A percentile compares a stretch with the other conserved stretches of the same genome.
phyloP scores from a whole-genome alignment of 2,329 filamentous ascomycete species.

The Nectriaceae sp. region DNA sequence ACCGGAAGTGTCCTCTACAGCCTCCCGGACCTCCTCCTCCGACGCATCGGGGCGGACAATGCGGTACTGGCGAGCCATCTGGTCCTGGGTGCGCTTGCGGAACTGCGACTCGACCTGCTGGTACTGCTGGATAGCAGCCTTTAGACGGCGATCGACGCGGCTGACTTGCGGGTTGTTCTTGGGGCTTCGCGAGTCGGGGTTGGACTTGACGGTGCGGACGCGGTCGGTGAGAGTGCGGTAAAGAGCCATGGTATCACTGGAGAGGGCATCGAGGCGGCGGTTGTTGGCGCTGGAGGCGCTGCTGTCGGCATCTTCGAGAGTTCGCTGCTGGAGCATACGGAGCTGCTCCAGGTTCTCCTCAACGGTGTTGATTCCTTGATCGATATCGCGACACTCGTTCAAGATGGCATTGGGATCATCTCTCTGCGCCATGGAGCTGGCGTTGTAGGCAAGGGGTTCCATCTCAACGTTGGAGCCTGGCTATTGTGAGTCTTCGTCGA shows the following conservation, averaged over 20 bases:
- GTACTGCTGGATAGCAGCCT: slow-evolving; percentile 79
- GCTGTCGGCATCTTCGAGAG: slow-evolving; percentile 75
- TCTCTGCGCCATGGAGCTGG: slow-evolving; percentile 43
- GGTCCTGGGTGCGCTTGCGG: slow-evolving; percentile 76
- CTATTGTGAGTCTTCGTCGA: slow-evolving; percentile 12
- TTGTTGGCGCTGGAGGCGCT: slow-evolving; percentile 65
- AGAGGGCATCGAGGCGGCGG: slow-evolving; percentile 71
- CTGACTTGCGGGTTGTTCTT: slow-evolving; percentile 81
- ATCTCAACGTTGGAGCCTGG: slow-evolving; percentile 66
- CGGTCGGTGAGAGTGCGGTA: slow-evolving; percentile 80
- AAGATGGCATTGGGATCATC: slow-evolving; percentile 75
- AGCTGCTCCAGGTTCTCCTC: slow-evolving; percentile 73
- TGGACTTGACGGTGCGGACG: slow-evolving; percentile 80
- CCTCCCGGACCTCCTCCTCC: slow-evolving; percentile 75
- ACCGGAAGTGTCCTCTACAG: slow-evolving; percentile 70
- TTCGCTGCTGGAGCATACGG: slow-evolving; percentile 68
- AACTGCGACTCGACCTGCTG: slow-evolving; percentile 80
- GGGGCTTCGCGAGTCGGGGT: slow-evolving; percentile 70
- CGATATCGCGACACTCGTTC: slow-evolving; percentile 81
- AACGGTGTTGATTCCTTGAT: slow-evolving; percentile 74
- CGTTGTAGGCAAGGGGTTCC: slow-evolving; percentile 62
- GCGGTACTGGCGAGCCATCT: slow-evolving; percentile 85
- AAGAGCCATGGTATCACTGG: slow-evolving; percentile 77
- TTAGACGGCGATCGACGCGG: slow-evolving; percentile 76
- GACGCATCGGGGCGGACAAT: slow-evolving; percentile 84